Evolutionary conservation across 805 yeast species (phyloP).

Genomic region (Ogataea neopini): DNA sequence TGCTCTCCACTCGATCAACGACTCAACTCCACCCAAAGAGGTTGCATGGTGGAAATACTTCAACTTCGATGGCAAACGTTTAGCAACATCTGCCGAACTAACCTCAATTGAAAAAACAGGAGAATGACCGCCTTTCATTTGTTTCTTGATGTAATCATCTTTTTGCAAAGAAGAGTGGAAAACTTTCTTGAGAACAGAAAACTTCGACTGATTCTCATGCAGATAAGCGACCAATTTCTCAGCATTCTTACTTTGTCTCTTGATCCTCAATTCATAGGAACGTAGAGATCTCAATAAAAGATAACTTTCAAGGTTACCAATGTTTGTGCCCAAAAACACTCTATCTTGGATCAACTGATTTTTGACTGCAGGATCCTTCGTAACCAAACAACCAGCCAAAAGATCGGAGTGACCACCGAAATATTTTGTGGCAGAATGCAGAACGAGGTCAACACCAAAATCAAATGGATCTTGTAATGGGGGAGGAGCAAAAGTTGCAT

Average conservation of each 20-base stretch:
- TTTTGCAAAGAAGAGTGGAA: slow-evolving; percentile 77
- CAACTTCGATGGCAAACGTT: slow-evolving; percentile 60
- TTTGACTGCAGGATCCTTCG: slow-evolving; percentile 53
- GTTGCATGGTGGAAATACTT: slow-evolving; percentile 86
- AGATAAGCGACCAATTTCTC: slow-evolving; percentile 60
- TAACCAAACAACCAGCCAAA: slow-evolving; percentile 75
- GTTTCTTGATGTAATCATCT: slow-evolving; percentile 65
- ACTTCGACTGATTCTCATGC: slow-evolving; percentile 46
- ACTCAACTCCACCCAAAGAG: slow-evolving; percentile 90
- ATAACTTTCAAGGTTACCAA: slow-evolving; percentile 75
- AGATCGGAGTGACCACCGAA: slow-evolving; percentile 96
- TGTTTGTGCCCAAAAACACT: slow-evolving; percentile 71
- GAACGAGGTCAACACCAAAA: slow-evolving; percentile 82
- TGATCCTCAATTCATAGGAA: slow-evolving; percentile 73
- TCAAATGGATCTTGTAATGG: slow-evolving; percentile 81
- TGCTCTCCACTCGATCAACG: slow-evolving; percentile 88
- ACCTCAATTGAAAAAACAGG: slow-evolving; percentile 77
- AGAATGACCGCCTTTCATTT: slow-evolving; percentile 61
- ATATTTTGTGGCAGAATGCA: slow-evolving; percentile 93
- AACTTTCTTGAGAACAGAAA: slow-evolving; percentile 51
- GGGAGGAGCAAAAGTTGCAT: slow-evolving; percentile 93
- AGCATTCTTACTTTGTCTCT: slow-evolving; percentile 65
- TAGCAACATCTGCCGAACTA: slow-evolving; percentile 53
- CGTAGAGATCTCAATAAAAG: slow-evolving; percentile 77
- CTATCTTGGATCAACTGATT: slow-evolving; percentile 60